A percentile compares a stretch with the other conserved stretches of the same genome.
Evolutionary conservation across 129 eudicot species (phyloP).

Genomic region (carrot (Daucus carota)): DH1_v3.0 NC_030386.2:31281501-31282000

Average conservation of each 20-base stretch:
- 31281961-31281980: background rate
- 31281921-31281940: background rate
- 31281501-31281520: background rate
- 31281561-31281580: background rate
- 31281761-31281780: background rate
- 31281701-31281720: background rate
- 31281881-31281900: background rate
- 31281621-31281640: conserved; percentile 28
- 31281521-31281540: background rate
- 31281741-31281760: background rate
- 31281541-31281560: background rate
- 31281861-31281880: background rate
- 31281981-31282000: background rate
- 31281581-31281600: background rate
- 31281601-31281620: background rate
- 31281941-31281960: background rate
- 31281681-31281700: conserved; percentile 51
- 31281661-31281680: conserved; percentile 44
- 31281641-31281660: conserved; percentile 46
- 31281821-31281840: background rate
- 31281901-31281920: background rate
- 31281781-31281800: background rate
- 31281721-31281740: background rate
- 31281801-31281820: background rate
- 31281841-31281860: background rate